These are phyloP conservation scores for Calonectria hawksworthii DNA, from an alignment of 2,329 filamentous ascomycete species.

Conservation along the genomic window DNA sequence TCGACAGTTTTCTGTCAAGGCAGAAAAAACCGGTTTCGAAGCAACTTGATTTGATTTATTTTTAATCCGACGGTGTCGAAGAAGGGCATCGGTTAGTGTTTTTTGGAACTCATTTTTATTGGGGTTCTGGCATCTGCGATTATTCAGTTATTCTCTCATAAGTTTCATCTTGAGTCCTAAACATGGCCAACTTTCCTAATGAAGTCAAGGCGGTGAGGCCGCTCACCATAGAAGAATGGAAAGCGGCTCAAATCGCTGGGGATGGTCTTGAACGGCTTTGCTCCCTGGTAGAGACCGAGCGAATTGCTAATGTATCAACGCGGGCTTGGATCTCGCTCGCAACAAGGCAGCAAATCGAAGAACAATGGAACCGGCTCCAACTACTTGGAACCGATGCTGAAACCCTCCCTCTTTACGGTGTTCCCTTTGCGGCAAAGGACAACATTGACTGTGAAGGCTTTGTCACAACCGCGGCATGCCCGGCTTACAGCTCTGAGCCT, in stretches of 20 bases:
- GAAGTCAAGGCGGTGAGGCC: neutral
- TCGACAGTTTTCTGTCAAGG: neutral
- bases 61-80: too few relatives aligned
- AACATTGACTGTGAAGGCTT: slow-evolving; percentile 67
- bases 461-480: slow-evolving; percentile 67
- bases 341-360: slow-evolving; percentile 42
- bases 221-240: slow-evolving; percentile 46
- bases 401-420: slow-evolving; percentile 65
- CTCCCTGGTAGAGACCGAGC: slow-evolving; percentile 42
- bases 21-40: neutral
- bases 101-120: neutral
- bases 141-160: neutral
- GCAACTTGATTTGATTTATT: neutral
- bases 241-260: slow-evolving; percentile 39
- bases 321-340: slow-evolving; percentile 51
- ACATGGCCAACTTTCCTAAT: neutral
- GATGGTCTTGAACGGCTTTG: slow-evolving; percentile 46
- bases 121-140: neutral
- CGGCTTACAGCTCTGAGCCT: slow-evolving; percentile 60
- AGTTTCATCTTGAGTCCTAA: neutral
- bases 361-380: slow-evolving; percentile 36
- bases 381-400: slow-evolving; percentile 4
- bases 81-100: neutral
- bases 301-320: slow-evolving; percentile 34
- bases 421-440: slow-evolving; percentile 71